Conservation (phyloP, 2,329 filamentous ascomycete species). For the Xylariaceae sp. region DNA sequence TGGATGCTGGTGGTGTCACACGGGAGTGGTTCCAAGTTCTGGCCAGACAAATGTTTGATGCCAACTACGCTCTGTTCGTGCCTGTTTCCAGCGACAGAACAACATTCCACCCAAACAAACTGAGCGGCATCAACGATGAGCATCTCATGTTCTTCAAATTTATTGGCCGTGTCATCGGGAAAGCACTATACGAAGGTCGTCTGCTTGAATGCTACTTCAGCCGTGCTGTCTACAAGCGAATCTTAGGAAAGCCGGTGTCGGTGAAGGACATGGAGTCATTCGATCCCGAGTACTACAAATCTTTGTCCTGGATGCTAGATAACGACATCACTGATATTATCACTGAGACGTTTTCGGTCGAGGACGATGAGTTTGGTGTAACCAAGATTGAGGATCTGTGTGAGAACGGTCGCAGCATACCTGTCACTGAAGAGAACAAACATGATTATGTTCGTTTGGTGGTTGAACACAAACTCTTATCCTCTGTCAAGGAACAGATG, state of each 20-base stretch:
- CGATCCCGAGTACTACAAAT: conserved; percentile 98
- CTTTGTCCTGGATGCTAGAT: conserved; percentile 94
- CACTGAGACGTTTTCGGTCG: conserved; percentile 90
- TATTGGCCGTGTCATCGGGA: conserved; percentile 96
- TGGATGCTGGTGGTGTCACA: conserved; percentile 95
- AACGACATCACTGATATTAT: conserved; percentile 99
- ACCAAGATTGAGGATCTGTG: conserved; percentile 83
- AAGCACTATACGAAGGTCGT: conserved; percentile 92
- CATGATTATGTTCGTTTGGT: conserved; percentile 93
- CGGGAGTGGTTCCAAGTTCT: conserved; percentile 99
- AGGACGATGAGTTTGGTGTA: conserved; percentile 90
- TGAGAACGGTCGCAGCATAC: conserved; percentile 81
- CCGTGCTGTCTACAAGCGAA: conserved; percentile 95
- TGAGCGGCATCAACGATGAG: conserved; percentile 90
- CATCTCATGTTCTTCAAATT: conserved; percentile 99
- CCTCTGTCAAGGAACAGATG: conserved; percentile 90
- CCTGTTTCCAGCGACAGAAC: conserved; percentile 96
- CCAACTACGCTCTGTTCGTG: conserved; percentile 93
- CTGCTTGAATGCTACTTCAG: conserved; percentile 98
- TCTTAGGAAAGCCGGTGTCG: conserved; percentile 89
- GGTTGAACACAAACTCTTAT: conserved; percentile 87
- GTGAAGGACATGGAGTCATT: conserved; percentile 99
- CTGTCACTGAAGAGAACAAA: conserved; percentile 97
- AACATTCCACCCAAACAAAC: conserved; percentile 96
- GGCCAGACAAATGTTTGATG: conserved; percentile 96